Evolutionary conservation across 202 grass and related monocot genomes (phyloP).

Genomic region (Cymbopogon flexuosus): DNA sequence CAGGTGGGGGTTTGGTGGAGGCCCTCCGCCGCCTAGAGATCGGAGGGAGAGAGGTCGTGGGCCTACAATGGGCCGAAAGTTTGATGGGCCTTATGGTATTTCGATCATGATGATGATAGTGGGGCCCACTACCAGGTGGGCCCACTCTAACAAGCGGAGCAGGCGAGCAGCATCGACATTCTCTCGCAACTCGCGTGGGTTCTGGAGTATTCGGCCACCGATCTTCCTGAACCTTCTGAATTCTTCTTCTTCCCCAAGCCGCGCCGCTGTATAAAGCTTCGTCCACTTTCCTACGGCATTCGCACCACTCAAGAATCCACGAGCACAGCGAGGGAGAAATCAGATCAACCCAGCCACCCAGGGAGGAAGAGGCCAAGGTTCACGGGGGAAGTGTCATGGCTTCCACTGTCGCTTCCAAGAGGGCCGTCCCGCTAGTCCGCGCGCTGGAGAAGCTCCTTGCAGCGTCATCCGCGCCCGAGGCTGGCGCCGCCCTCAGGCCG

Average conservation of each 20-base stretch:
- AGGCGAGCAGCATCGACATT: neutral
- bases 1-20: neutral
- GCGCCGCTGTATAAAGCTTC: neutral
- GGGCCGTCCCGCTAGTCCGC: constrained; percentile 36
- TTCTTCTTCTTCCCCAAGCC: constrained; percentile 38
- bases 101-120: neutral
- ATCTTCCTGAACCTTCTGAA: constrained; percentile 44
- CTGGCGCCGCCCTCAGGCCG: neutral
- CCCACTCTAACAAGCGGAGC: neutral
- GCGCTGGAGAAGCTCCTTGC: constrained; percentile 48
- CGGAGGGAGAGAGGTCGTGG: neutral
- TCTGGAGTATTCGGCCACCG: constrained; percentile 29
- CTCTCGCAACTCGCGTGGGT: neutral
- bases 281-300: neutral
- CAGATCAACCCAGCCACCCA: neutral
- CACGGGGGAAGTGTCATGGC: constrained; percentile 38
- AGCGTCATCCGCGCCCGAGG: neutral
- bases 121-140: neutral
- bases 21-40: neutral
- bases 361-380: neutral
- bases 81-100: neutral
- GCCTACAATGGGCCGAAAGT: neutral
- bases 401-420: constrained; percentile 39
- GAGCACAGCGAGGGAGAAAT: neutral
- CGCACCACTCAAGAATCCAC: constrained; percentile 14